Percentiles rank a stretch among this genome's conserved stretches.
Evolutionary conservation across 2,329 filamentous ascomycete species (phyloP).

Genomic region (Aspergillus arachidicola): DNA sequence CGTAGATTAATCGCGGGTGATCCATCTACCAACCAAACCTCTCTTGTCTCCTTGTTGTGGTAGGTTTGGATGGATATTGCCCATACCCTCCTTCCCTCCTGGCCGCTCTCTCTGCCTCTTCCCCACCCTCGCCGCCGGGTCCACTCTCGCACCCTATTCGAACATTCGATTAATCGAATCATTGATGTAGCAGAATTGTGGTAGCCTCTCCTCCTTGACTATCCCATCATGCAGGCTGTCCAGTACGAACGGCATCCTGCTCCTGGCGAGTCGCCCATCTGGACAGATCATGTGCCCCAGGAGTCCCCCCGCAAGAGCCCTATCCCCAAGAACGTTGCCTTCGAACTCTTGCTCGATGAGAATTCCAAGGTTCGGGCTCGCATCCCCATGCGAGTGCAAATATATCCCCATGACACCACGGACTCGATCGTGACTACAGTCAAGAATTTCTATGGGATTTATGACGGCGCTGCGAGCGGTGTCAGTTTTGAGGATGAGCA

Average conservation of each 20-base stretch:
- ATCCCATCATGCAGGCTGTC: conserved; percentile 37
- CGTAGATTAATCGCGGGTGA: conserved; percentile 36
- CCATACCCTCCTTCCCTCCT: conserved; percentile 31
- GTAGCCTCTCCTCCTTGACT: conserved; percentile 26
- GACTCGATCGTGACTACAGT: conserved; percentile 98
- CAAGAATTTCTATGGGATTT: conserved; percentile 98
- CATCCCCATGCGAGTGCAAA: conserved; percentile 72
- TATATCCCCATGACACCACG: conserved; percentile 93
- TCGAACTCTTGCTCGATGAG: conserved; percentile 63
- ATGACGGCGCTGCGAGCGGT: conserved; percentile 76
- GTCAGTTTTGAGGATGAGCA: conserved; percentile 93
- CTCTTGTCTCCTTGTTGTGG: conserved; percentile 35
- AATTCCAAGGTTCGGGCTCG: conserved; percentile 61
- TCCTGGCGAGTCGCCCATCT: conserved; percentile 35
- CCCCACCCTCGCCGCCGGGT: conserved; percentile 9
- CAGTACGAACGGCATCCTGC: conserved; percentile 38
- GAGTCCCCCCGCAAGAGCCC: conserved; percentile 42
- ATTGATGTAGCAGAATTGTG: conserved; percentile 35
- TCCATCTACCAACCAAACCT: conserved; percentile 31
- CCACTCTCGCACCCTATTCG: conserved; percentile 23
- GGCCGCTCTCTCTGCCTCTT: conserved; percentile 22
- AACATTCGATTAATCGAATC: conserved; percentile 38
- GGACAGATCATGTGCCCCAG: conserved; percentile 33
- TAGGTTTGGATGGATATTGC: conserved; percentile 42
- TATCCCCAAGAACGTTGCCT: conserved; percentile 63